Evolutionary conservation across 768 basidiomycete species (phyloP).

Genomic region (Leccinum pellstonianum): DNA sequence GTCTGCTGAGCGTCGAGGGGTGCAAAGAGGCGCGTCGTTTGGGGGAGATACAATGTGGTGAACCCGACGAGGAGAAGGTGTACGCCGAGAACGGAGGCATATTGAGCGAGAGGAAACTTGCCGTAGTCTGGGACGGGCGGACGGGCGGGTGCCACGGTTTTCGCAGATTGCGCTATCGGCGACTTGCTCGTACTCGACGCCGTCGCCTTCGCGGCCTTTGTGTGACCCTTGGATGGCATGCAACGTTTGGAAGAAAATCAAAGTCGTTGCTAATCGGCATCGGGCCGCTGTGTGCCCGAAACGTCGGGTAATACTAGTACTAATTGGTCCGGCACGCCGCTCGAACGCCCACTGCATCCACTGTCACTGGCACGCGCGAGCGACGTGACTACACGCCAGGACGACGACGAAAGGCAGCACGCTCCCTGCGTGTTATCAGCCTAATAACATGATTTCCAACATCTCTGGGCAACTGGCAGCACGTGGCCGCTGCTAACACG

Average conservation of each 20-base stretch:
- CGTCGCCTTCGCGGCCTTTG: neutral
- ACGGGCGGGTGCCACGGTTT: neutral
- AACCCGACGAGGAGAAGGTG: conserved; percentile 66
- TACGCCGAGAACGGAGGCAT: conserved; percentile 66
- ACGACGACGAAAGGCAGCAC: no score
- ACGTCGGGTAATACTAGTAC: no score
- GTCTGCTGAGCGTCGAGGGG: conserved; percentile 34
- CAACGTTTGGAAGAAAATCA: neutral
- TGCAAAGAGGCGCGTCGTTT: conserved; percentile 46
- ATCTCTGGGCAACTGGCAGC: neutral
- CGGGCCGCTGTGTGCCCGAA: neutral
- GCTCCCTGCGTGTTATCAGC: no score
- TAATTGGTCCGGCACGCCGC: no score
- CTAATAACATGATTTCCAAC: neutral
- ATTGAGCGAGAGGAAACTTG: conserved; percentile 52
- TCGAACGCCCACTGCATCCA: no score
- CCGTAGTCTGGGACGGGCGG: conserved; percentile 6
- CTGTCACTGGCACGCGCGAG: no score
- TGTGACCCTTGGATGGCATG: conserved; percentile 4
- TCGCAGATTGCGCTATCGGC: neutral
- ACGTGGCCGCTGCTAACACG: neutral
- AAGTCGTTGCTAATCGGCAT: neutral
- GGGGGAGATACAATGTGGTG: conserved; percentile 69
- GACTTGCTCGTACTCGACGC: conserved; percentile 1
- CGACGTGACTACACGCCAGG: no score